Evolutionary conservation across 169 alveolate species (phyloP).

Genomic region (Perkinsus chesapeaki): DNA sequence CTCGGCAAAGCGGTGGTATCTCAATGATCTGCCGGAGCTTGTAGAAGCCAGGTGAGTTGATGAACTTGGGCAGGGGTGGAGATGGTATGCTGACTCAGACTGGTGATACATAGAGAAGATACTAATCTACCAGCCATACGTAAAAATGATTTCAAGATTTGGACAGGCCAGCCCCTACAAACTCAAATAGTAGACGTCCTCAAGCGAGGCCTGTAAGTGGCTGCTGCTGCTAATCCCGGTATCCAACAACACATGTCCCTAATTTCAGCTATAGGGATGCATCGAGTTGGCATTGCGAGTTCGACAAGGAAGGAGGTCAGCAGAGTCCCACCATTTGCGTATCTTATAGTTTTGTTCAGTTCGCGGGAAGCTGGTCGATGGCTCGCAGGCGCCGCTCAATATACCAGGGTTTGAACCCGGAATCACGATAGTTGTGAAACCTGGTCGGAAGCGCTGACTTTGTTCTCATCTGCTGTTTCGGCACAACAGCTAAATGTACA

Average conservation of each 20-base stretch:
- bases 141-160: background rate
- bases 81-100: background rate
- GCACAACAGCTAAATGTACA: background rate
- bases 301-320: background rate
- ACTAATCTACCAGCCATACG: background rate
- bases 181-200: background rate
- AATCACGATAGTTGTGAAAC: background rate
- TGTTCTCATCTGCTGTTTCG: background rate
- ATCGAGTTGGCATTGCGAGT: background rate
- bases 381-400: background rate
- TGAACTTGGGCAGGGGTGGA: background rate
- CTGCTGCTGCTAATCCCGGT: no score
- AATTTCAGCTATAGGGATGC: background rate
- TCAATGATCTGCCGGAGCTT: background rate
- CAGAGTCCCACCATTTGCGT: no score
- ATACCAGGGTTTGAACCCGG: background rate
- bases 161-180: background rate
- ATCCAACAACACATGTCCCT: no score
- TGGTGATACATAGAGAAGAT: background rate
- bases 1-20: background rate
- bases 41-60: background rate
- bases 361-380: background rate
- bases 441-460: background rate
- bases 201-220: background rate
- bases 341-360: no score